Evolutionary conservation across 2,329 filamentous ascomycete genomes (phyloP).

Genomic region (Leptographium galeiforme): DNA sequence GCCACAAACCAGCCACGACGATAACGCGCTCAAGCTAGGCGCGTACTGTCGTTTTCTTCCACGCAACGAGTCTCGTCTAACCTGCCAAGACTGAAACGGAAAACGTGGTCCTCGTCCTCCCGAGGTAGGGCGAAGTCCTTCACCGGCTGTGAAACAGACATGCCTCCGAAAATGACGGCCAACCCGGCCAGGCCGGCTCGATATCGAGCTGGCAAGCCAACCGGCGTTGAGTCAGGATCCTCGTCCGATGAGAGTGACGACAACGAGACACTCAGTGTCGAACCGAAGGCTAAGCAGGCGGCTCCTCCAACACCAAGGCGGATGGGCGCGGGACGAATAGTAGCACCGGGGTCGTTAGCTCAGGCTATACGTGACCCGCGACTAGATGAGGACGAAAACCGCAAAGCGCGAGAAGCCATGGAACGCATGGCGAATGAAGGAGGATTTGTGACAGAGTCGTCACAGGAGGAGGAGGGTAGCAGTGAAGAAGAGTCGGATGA

Average conservation of each 20-base stretch:
- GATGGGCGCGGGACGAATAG: constrained; percentile 41
- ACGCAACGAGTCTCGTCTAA: neutral
- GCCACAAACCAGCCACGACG: neutral
- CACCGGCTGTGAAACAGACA: constrained; percentile 12
- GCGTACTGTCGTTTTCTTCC: neutral
- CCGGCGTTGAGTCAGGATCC: constrained; percentile 32
- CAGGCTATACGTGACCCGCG: constrained; percentile 17
- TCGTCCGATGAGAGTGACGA: constrained; percentile 32
- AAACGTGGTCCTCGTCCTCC: neutral
- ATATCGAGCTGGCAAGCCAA: constrained; percentile 73
- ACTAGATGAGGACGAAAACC: constrained; percentile 32
- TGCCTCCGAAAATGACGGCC: constrained; percentile 81
- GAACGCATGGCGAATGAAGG: constrained; percentile 42
- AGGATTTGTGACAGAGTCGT: constrained; percentile 48
- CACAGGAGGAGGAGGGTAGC: constrained; percentile 27
- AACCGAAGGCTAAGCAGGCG: constrained; percentile 9
- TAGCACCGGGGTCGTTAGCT: constrained; percentile 14
- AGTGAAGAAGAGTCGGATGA: constrained; percentile 28
- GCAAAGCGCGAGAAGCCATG: constrained; percentile 25
- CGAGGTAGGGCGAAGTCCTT: neutral
- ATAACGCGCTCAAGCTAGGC: neutral
- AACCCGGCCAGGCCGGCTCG: constrained; percentile 71
- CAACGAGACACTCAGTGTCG: constrained; percentile 20
- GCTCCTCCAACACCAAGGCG: constrained; percentile 34
- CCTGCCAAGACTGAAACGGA: neutral